Conservation (phyloP, 2,329 filamentous ascomycete genomes). For the Sporothrix variecibatus region DNA sequence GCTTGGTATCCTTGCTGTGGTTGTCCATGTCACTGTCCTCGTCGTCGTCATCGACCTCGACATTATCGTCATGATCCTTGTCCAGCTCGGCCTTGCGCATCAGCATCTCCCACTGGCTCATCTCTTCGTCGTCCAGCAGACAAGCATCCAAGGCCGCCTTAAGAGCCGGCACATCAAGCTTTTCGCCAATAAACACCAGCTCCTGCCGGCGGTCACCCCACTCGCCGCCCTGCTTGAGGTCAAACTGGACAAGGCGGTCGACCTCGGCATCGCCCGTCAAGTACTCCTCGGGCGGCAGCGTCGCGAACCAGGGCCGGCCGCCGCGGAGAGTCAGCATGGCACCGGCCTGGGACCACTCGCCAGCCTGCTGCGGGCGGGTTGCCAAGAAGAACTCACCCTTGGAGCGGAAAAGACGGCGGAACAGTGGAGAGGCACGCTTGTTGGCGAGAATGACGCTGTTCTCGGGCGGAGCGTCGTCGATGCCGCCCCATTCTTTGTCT, state of each 20-base stretch:
- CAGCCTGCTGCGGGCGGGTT: constrained; percentile 55
- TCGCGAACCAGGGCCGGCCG: constrained; percentile 61
- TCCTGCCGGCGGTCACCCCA: constrained; percentile 74
- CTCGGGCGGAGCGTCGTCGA: constrained; percentile 41
- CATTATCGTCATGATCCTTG: no score
- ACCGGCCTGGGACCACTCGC: constrained; percentile 65
- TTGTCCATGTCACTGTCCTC: background rate
- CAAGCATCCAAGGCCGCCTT: constrained; percentile 59
- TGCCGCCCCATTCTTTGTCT: constrained; percentile 35
- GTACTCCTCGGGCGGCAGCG: constrained; percentile 54
- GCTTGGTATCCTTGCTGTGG: background rate
- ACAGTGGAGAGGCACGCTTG: constrained; percentile 55
- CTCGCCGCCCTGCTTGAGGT: constrained; percentile 55
- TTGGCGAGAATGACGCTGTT: constrained; percentile 54
- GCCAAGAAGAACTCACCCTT: constrained; percentile 65
- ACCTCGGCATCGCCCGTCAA: constrained; percentile 50
- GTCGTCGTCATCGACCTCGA: background rate
- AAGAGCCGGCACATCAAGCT: constrained; percentile 55
- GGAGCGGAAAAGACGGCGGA: constrained; percentile 60
- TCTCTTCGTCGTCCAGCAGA: constrained; percentile 62
- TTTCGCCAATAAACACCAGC: constrained; percentile 72
- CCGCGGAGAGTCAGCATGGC: constrained; percentile 63
- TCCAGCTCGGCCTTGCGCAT: constrained; percentile 22
- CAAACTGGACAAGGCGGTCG: constrained; percentile 51
- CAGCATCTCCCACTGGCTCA: constrained; percentile 40